Evolutionary conservation across 352 stramenopile genomes (phyloP).

Genomic region (Elongisporangium prolatum): DNA sequence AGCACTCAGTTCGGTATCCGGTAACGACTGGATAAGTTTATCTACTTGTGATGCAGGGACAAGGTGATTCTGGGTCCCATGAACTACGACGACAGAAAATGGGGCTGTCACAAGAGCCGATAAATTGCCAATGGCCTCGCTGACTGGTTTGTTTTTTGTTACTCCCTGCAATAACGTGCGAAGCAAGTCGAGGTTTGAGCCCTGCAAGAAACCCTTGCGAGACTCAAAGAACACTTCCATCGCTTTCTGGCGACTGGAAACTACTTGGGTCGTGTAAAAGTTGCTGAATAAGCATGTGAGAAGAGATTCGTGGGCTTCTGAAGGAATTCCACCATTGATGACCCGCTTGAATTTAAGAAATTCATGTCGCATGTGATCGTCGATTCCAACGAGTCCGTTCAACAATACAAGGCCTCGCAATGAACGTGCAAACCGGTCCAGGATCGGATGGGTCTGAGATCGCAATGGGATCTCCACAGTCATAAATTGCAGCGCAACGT

Average conservation of each 20-base stretch:
- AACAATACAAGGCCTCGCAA: conserved; percentile 54
- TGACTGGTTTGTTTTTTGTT: conserved; percentile 35
- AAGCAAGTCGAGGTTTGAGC: conserved; percentile 21
- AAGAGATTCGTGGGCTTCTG: conserved; percentile 50
- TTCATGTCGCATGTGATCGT: conserved; percentile 14
- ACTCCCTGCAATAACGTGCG: conserved; percentile 33
- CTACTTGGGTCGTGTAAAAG: conserved; percentile 54
- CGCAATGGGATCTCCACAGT: conserved; percentile 36
- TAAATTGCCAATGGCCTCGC: conserved; percentile 23
- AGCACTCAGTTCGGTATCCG: conserved; percentile 1
- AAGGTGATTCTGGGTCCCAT: conserved; percentile 53
- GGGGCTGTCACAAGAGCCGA: conserved; percentile 13
- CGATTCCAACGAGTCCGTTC: conserved; percentile 30
- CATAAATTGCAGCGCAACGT: conserved; percentile 44
- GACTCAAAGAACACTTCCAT: conserved; percentile 51
- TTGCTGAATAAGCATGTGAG: conserved; percentile 47
- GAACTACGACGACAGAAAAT: conserved; percentile 50
- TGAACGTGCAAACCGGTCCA: conserved; percentile 34
- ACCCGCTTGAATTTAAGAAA: conserved; percentile 10
- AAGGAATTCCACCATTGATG: conserved; percentile 9
- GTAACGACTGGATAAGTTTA: conserved; percentile 13
- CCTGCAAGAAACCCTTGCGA: conserved; percentile 41
- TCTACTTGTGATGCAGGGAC: conserved; percentile 30
- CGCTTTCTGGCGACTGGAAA: conserved; percentile 28
- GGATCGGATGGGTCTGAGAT: conserved; percentile 1